These are phyloP conservation scores for Beauveria sp. DNA, from an alignment of 2,329 filamentous ascomycete species.

Conservation along the genomic window DNA sequence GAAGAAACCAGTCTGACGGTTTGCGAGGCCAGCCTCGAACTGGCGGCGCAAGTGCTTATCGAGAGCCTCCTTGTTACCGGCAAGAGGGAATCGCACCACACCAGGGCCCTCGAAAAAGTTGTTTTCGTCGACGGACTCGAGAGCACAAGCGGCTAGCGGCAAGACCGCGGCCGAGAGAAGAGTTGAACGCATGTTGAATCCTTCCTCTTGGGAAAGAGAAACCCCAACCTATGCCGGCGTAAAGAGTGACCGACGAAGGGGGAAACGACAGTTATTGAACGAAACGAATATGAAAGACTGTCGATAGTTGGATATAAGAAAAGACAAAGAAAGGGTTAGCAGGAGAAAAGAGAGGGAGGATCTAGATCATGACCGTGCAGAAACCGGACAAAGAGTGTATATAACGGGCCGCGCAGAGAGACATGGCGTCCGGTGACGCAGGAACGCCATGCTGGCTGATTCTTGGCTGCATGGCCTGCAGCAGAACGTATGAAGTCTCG, in stretches of 20 bases:
- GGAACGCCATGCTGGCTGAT: not conserved
- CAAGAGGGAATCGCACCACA: constrained; percentile 23
- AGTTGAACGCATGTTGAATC: constrained; percentile 22
- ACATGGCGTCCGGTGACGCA: not conserved
- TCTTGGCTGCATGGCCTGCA: not conserved
- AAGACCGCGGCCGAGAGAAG: constrained; percentile 22
- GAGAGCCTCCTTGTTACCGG: constrained; percentile 20
- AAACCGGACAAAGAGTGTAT: constrained; percentile 8
- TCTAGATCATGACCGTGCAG: not conserved
- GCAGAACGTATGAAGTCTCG: not conserved
- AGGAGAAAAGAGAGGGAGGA: not conserved
- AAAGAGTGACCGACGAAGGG: constrained; percentile 20
- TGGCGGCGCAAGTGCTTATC: constrained; percentile 24
- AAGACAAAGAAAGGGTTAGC: not conserved
- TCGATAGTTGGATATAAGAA: constrained; percentile 11
- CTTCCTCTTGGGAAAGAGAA: not conserved
- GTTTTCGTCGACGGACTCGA: constrained; percentile 12
- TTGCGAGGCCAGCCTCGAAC: constrained; percentile 17
- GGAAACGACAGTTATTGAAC: constrained; percentile 1
- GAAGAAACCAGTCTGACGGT: constrained; percentile 25
- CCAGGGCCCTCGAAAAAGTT: constrained; percentile 13
- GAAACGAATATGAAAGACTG: constrained; percentile 11
- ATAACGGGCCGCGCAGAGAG: constrained; percentile 2
- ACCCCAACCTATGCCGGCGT: constrained; percentile 14
- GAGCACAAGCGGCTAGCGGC: constrained; percentile 20